These are phyloP conservation scores for Plectosphaerella sp. DNA, from an alignment of 2,329 filamentous ascomycete species.

Conservation along the genomic window DNA sequence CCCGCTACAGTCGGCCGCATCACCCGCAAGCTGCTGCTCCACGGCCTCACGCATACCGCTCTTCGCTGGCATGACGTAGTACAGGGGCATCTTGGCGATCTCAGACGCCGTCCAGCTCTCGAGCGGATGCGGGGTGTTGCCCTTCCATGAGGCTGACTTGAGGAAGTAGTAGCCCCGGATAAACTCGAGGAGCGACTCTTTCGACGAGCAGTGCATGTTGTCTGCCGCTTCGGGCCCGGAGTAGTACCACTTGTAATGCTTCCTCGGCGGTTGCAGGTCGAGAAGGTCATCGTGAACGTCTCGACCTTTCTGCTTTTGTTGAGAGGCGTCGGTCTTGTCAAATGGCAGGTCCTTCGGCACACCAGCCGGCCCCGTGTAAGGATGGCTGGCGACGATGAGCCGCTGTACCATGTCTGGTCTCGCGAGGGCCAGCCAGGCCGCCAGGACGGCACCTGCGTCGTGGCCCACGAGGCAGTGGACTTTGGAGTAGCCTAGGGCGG, in stretches of 20 bases:
- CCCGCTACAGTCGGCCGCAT: conserved; percentile 26
- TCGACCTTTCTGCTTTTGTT: conserved; percentile 9
- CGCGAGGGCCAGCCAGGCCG: conserved; percentile 54
- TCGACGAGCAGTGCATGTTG: neutral
- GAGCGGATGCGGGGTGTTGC: conserved; percentile 50
- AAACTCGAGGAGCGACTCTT: conserved; percentile 50
- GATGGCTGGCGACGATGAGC: conserved; percentile 61
- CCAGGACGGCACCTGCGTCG: conserved; percentile 61
- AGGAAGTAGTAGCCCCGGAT: conserved; percentile 65
- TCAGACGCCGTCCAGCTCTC: conserved; percentile 51
- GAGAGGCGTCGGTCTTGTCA: neutral
- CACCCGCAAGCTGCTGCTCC: neutral
- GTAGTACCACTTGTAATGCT: conserved; percentile 69
- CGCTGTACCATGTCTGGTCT: conserved; percentile 61
- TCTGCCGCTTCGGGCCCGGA: conserved; percentile 43
- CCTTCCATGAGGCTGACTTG: conserved; percentile 58
- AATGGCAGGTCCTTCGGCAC: conserved; percentile 33
- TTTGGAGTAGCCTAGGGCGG: conserved; percentile 53
- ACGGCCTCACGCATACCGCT: conserved; percentile 57
- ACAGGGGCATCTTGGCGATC: conserved; percentile 57
- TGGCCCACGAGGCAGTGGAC: conserved; percentile 60
- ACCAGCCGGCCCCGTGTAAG: conserved; percentile 48
- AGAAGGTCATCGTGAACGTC: conserved; percentile 55
- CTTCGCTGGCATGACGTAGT: conserved; percentile 62
- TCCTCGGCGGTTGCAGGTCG: conserved; percentile 49